phyloP scores from a whole-genome alignment of 768 basidiomycete genomes.

The Collybia nuda region DNA sequence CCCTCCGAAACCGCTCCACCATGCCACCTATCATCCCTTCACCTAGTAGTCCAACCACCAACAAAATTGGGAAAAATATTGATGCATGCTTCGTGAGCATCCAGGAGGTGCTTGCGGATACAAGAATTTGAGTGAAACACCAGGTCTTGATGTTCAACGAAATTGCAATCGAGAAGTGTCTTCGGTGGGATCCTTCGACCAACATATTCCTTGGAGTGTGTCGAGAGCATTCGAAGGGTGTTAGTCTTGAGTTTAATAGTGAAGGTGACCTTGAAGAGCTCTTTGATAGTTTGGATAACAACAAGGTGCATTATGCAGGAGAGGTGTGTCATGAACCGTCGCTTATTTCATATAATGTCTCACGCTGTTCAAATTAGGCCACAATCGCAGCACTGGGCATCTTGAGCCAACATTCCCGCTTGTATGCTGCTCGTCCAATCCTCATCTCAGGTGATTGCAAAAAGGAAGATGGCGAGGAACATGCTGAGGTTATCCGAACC shows the following conservation, averaged over 20 bases:
- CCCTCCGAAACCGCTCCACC: constrained; percentile 1
- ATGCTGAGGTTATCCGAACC: constrained; percentile 14
- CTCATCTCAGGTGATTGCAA: constrained; percentile 30
- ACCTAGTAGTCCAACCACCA: not conserved
- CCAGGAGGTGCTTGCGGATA: not conserved
- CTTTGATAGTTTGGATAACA: not conserved
- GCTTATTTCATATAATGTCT: too few relatives aligned
- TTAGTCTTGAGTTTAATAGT: not conserved
- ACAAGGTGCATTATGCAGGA: not conserved
- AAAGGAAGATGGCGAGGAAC: constrained; percentile 21
- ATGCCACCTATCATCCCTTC: constrained; percentile 5
- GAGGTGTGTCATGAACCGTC: not conserved
- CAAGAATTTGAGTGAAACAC: not conserved
- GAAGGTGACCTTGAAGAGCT: not conserved
- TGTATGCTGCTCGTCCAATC: constrained; percentile 23
- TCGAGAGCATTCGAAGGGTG: constrained; percentile 2
- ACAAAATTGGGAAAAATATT: constrained; percentile 6
- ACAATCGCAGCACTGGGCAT: constrained; percentile 25
- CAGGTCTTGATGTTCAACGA: constrained; percentile 11
- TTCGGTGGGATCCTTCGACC: constrained; percentile 4
- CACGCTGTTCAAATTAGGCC: constrained; percentile 13
- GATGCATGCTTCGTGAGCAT: constrained; percentile 2
- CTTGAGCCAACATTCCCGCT: constrained; percentile 18
- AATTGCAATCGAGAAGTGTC: constrained; percentile 5
- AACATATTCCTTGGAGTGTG: constrained; percentile 8